phyloP scores from a whole-genome alignment of 345 rosid genomes.

The Populus deltoides region DNA sequence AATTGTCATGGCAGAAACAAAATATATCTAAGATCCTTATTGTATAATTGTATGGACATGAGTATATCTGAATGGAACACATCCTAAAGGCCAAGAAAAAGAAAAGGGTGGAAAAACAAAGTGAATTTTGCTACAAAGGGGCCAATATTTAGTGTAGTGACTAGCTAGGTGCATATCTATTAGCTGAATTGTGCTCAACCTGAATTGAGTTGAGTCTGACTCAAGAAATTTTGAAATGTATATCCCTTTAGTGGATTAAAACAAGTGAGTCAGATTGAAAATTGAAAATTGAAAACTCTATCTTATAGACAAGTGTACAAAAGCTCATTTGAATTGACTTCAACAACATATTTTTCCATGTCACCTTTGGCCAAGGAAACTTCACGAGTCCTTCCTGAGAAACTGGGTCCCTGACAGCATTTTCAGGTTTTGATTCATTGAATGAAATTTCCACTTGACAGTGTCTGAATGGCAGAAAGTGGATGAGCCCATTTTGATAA shows the following conservation, averaged over 20 bases:
- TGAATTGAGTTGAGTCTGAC: slow-evolving; percentile 17
- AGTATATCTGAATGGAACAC: neutral
- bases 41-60: neutral
- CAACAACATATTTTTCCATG: neutral
- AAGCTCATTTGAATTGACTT: neutral
- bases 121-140: too few relatives aligned
- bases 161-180: neutral
- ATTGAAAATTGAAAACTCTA: neutral
- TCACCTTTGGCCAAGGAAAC: neutral
- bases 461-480: slow-evolving; percentile 18
- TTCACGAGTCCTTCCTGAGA: slow-evolving; percentile 10
- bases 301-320: neutral
- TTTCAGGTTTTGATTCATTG: slow-evolving; percentile 7
- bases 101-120: too few relatives aligned
- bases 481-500: slow-evolving; percentile 31
- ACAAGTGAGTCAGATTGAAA: neutral
- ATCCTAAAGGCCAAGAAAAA: neutral
- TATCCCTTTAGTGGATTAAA: neutral
- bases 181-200: neutral
- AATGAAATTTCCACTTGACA: slow-evolving; percentile 13
- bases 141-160: neutral
- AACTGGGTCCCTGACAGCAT: slow-evolving; percentile 32
- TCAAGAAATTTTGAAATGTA: slow-evolving; percentile 2
- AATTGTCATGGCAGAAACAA: neutral
- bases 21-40: neutral